Conservation (phyloP, 2,329 filamentous ascomycete genomes). For the Talaromyces sp. region DNA sequence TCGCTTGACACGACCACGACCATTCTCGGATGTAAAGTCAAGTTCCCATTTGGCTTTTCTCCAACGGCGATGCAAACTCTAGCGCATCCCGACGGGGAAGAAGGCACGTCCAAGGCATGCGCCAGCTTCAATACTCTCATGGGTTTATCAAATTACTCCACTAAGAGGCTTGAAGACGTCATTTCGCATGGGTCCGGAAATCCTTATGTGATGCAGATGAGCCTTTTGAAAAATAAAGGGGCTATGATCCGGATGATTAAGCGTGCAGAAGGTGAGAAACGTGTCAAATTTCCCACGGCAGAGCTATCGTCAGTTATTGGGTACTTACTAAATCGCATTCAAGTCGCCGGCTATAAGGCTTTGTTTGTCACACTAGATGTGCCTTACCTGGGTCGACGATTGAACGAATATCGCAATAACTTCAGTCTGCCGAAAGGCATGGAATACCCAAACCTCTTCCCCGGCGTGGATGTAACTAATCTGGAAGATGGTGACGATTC, state of each 20-base stretch:
- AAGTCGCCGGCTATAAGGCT: slow-evolving; percentile 11
- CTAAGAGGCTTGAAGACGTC: slow-evolving; percentile 9
- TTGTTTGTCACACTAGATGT: slow-evolving; percentile 12
- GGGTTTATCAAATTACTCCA: slow-evolving; percentile 7
- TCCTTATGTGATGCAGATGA: no score
- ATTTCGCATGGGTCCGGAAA: slow-evolving; percentile 12
- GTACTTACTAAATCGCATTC: neutral
- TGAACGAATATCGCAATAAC: slow-evolving; percentile 7
- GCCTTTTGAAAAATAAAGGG: no score
- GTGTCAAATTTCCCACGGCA: no score
- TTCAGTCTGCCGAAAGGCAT: slow-evolving; percentile 9
- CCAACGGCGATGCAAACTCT: slow-evolving; percentile 12
- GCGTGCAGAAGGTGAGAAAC: slow-evolving; percentile 4
- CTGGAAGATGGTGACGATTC: no score
- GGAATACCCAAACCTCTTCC: slow-evolving; percentile 2
- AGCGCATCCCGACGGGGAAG: slow-evolving; percentile 3
- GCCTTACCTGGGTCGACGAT: slow-evolving; percentile 7
- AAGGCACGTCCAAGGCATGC: slow-evolving; percentile 1
- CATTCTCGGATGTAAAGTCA: neutral
- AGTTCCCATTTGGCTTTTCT: slow-evolving; percentile 9
- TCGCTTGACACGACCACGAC: neutral
- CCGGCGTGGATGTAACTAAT: slow-evolving; percentile 10
- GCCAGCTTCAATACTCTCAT: neutral
- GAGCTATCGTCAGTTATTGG: neutral
- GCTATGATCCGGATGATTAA: slow-evolving; percentile 9